These are phyloP conservation scores for Groenewaldozyma tartarivorans DNA, from an alignment of 805 yeast species.

Conservation along the genomic window DNA sequence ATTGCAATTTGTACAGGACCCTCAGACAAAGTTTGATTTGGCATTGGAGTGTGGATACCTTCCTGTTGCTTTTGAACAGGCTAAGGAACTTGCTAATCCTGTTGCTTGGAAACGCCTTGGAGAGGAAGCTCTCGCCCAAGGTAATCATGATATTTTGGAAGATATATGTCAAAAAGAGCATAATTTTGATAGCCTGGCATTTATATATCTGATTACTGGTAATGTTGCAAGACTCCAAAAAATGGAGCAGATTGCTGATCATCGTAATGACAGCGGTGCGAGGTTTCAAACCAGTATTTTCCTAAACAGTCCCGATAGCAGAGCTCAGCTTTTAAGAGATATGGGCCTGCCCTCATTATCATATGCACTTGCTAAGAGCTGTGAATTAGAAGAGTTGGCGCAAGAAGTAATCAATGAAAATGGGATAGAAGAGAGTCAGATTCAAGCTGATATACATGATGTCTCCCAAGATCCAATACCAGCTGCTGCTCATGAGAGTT, in stretches of 20 bases:
- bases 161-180: constrained; percentile 80
- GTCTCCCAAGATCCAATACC: constrained; percentile 30
- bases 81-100: constrained; percentile 59
- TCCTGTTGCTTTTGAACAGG: constrained; percentile 80
- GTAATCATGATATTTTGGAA: constrained; percentile 79
- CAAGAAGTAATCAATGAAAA: constrained; percentile 60
- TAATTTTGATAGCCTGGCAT: constrained; percentile 79
- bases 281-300: constrained; percentile 76
- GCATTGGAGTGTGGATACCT: constrained; percentile 92
- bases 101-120: constrained; percentile 76
- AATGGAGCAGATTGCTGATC: constrained; percentile 85
- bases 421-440: constrained; percentile 52
- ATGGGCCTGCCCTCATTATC: constrained; percentile 84
- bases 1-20: constrained; percentile 90
- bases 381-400: constrained; percentile 71
- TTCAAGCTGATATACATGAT: constrained; percentile 45
- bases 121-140: constrained; percentile 80
- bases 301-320: constrained; percentile 61
- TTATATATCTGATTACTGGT: constrained; percentile 79
- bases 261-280: constrained; percentile 71
- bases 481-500: constrained; percentile 38
- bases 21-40: constrained; percentile 90
- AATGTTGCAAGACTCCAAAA: constrained; percentile 62
- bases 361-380: constrained; percentile 82
- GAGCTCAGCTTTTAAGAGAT: constrained; percentile 63